Percentiles rank a stretch among this genome's conserved stretches.
phyloP scores from a whole-genome alignment of 805 yeast species.

The Yamadazyma endophytica region DNA sequence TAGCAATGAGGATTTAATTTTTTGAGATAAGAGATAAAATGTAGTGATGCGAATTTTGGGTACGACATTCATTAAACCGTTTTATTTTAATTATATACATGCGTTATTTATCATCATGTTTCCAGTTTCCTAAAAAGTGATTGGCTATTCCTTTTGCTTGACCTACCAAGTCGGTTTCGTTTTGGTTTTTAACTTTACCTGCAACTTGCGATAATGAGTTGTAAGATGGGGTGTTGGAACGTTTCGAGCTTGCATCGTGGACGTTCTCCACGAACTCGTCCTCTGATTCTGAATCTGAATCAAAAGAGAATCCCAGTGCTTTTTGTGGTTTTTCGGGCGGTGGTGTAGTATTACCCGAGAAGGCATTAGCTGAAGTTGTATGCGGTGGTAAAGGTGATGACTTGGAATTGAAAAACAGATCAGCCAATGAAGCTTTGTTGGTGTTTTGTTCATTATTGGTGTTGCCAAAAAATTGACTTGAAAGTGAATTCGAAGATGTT shows the following conservation, averaged over 20 bases:
- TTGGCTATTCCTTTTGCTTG: constrained; percentile 36
- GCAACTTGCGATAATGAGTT: constrained; percentile 51
- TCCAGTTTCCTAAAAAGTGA: constrained; percentile 22
- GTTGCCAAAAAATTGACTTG: constrained; percentile 34
- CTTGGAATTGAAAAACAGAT: constrained; percentile 24
- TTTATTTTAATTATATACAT: neutral
- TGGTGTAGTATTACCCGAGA: constrained; percentile 30
- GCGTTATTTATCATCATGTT: constrained; percentile 1
- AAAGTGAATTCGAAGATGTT: constrained; percentile 34
- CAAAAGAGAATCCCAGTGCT: constrained; percentile 22
- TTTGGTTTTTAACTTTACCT: constrained; percentile 21
- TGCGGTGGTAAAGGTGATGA: constrained; percentile 41
- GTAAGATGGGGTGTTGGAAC: constrained; percentile 14
- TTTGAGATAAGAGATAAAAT: neutral
- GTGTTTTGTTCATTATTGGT: constrained; percentile 8
- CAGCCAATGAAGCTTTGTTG: constrained; percentile 15
- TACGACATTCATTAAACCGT: constrained; percentile 3
- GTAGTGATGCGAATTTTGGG: neutral
- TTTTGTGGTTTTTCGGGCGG: constrained; percentile 8
- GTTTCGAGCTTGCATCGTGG: neutral
- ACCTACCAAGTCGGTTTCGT: constrained; percentile 19
- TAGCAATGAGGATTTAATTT: neutral
- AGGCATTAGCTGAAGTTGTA: constrained; percentile 39
- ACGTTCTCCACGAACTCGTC: constrained; percentile 24
- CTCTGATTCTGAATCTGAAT: constrained; percentile 32